Conservation (phyloP, 192 early-diverging fungal genomes). For the Backusella westeae region DNA sequence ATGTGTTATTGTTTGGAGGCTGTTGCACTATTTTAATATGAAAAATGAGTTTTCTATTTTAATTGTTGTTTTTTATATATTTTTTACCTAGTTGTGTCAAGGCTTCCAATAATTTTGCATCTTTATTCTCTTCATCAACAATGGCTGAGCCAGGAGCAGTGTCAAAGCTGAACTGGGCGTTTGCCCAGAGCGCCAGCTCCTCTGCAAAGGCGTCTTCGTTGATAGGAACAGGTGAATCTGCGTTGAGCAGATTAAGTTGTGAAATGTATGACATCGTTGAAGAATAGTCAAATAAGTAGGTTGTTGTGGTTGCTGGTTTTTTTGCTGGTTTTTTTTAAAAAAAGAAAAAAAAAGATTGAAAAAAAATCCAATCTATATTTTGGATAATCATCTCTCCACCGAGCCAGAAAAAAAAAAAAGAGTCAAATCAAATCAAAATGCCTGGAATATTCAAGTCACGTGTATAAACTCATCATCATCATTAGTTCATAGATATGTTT, state of each 20-base stretch:
- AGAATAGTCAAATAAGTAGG: constrained; percentile 11
- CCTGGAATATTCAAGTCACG: neutral
- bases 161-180: constrained; percentile 73
- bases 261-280: constrained; percentile 25
- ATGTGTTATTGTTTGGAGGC: neutral
- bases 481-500: neutral
- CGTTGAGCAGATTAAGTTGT: constrained; percentile 25
- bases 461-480: neutral
- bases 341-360: neutral
- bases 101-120: neutral
- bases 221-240: constrained; percentile 39
- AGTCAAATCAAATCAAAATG: no score
- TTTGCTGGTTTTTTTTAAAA: neutral
- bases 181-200: constrained; percentile 71
- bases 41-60: neutral
- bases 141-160: constrained; percentile 44
- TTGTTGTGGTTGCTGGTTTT: neutral
- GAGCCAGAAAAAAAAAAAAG: neutral
- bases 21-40: neutral
- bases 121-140: constrained; percentile 35
- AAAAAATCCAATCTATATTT: neutral
- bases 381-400: no score
- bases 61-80: no score
- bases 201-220: constrained; percentile 61
- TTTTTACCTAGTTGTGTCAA: neutral